Evolutionary conservation across 2,329 filamentous ascomycete species (phyloP).

Genomic region (Trichocomaceae sp.): DNA sequence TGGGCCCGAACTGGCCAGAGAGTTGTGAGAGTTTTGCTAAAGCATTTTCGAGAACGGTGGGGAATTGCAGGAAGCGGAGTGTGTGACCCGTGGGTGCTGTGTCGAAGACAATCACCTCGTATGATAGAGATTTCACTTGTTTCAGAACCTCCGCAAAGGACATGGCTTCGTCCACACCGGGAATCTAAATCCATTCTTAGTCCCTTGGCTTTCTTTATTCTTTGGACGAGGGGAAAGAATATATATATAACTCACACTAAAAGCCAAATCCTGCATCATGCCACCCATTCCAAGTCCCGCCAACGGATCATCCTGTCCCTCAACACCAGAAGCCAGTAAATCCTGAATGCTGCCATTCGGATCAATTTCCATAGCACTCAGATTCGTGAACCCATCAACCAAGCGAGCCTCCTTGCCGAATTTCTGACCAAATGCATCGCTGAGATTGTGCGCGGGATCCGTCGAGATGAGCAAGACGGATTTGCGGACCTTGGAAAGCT

Average conservation of each 20-base stretch:
- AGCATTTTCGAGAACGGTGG: slow-evolving; percentile 94
- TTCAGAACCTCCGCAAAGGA: slow-evolving; percentile 98
- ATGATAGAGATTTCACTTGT: slow-evolving; percentile 97
- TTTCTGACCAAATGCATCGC: slow-evolving; percentile 96
- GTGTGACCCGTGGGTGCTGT: slow-evolving; percentile 97
- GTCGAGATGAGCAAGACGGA: slow-evolving; percentile 97
- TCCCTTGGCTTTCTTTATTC: background rate
- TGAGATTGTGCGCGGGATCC: slow-evolving; percentile 95
- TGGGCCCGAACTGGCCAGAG: slow-evolving; percentile 87
- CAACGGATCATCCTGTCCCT: slow-evolving; percentile 60
- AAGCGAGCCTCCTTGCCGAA: slow-evolving; percentile 97
- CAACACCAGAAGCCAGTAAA: slow-evolving; percentile 67
- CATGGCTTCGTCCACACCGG: slow-evolving; percentile 98
- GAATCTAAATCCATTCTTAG: slow-evolving; percentile 58
- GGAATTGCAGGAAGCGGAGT: slow-evolving; percentile 96
- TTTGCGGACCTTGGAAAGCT: slow-evolving; percentile 89
- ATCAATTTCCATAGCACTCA: slow-evolving; percentile 99
- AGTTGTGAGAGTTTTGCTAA: slow-evolving; percentile 95
- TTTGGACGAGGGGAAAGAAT: too few relatives aligned
- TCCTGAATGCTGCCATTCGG: slow-evolving; percentile 98
- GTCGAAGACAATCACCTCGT: slow-evolving; percentile 99
- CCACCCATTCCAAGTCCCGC: slow-evolving; percentile 68
- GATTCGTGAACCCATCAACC: slow-evolving; percentile 83
- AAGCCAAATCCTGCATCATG: slow-evolving; percentile 98
- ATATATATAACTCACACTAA: slow-evolving; percentile 72